A percentile compares a stretch with the other conserved stretches of the same genome.
phyloP scores from a whole-genome alignment of 768 basidiomycete species.

The Mycena belliarum region DNA sequence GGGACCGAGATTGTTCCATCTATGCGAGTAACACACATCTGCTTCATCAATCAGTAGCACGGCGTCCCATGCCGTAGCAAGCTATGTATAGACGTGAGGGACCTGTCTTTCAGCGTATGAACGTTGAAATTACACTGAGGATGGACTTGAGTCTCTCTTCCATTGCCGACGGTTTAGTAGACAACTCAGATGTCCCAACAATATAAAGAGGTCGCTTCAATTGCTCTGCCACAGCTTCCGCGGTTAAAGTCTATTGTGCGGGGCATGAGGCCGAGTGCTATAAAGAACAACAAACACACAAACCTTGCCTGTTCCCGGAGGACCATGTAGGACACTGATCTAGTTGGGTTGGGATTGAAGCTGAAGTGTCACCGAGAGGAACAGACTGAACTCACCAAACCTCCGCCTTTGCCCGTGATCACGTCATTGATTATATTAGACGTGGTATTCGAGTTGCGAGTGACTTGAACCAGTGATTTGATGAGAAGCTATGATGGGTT shows the following conservation, averaged over 20 bases:
- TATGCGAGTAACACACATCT: conserved; percentile 17
- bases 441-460: conserved; percentile 22
- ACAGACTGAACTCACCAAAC: conserved; percentile 27
- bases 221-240: conserved; percentile 30
- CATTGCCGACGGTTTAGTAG: conserved; percentile 22
- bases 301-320: conserved; percentile 26
- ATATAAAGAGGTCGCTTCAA: conserved; percentile 27
- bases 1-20: neutral
- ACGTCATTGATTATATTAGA: conserved; percentile 30
- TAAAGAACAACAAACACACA: neutral
- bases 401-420: conserved; percentile 37
- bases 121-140: conserved; percentile 17
- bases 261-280: neutral
- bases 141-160: conserved; percentile 24
- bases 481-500: conserved; percentile 24
- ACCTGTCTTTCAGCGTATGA: neutral
- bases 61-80: conserved; percentile 26
- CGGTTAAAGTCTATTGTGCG: conserved; percentile 26
- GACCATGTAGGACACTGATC: conserved; percentile 29
- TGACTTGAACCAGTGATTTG: conserved; percentile 28
- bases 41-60: conserved; percentile 28
- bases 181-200: conserved; percentile 26
- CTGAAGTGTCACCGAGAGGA: neutral
- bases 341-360: neutral
- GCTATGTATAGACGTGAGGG: neutral